Percentiles rank a stretch among this genome's conserved stretches.
Evolutionary conservation across 352 stramenopile species (phyloP).

Genomic region (Globisporangium nagaii): DNA sequence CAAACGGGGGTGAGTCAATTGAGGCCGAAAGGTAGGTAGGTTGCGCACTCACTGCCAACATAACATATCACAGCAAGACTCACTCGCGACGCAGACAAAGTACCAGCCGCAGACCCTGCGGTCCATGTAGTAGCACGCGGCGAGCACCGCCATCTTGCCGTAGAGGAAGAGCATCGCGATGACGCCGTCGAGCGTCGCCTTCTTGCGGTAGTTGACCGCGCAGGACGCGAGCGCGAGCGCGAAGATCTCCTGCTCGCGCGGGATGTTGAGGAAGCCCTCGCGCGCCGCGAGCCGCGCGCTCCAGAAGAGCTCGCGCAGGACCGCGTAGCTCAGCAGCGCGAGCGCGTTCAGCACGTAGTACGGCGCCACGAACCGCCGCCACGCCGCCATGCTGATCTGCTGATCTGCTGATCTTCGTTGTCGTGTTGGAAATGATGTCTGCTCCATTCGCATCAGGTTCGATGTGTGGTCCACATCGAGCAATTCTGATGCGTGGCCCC

Average conservation of each 20-base stretch:
- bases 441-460: too few relatives aligned
- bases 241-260: constrained; percentile 66
- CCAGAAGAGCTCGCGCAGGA: constrained; percentile 32
- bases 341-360: constrained; percentile 67
- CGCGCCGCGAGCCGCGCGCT: constrained; percentile 37
- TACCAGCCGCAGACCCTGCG: constrained; percentile 58
- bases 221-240: constrained; percentile 48
- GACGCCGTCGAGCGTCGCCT: constrained; percentile 58
- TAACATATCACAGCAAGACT: not conserved
- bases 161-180: constrained; percentile 68
- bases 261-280: constrained; percentile 62
- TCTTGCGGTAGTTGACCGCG: constrained; percentile 74
- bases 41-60: too few relatives aligned
- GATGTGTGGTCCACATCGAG: too few relatives aligned
- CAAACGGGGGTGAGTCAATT: not conserved
- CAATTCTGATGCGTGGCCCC: too few relatives aligned
- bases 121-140: constrained; percentile 66
- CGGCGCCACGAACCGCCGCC: constrained; percentile 53
- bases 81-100: constrained; percentile 52
- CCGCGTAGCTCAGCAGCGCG: constrained; percentile 48
- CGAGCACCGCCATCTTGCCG: constrained; percentile 53
- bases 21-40: too few relatives aligned
- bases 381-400: too few relatives aligned
- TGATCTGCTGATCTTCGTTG: too few relatives aligned
- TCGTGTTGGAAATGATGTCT: too few relatives aligned